Percentiles rank a stretch among this genome's conserved stretches.
These are phyloP conservation scores for Grosmannia penicillata DNA, from an alignment of 2,329 filamentous ascomycete genomes.

Conservation along the genomic window DNA sequence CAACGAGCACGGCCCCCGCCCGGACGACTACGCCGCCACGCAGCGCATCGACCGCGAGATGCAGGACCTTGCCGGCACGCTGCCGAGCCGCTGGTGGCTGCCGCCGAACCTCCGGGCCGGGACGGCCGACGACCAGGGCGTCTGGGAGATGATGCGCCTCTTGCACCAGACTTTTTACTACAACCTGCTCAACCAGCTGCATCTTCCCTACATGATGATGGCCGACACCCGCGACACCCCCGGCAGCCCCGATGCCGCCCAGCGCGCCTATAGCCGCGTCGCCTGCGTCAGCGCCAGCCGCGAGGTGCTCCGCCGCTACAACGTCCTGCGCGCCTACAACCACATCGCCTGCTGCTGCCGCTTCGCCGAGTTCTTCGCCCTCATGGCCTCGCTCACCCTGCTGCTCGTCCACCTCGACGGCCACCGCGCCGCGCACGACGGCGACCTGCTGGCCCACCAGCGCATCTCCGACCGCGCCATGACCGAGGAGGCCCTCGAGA, in stretches of 20 bases:
- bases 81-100: slow-evolving; percentile 29
- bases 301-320: slow-evolving; percentile 21
- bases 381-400: slow-evolving; percentile 20
- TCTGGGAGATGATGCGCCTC: slow-evolving; percentile 18
- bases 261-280: slow-evolving; percentile 20
- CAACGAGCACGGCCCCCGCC: slow-evolving; percentile 12
- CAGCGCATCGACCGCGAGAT: slow-evolving; percentile 22
- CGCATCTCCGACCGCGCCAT: slow-evolving; percentile 22
- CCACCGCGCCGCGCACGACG: slow-evolving; percentile 8
- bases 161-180: slow-evolving; percentile 23
- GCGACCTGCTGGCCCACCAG: slow-evolving; percentile 20
- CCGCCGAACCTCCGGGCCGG: slow-evolving; percentile 10
- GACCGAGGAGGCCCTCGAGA: slow-evolving; percentile 21
- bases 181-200: slow-evolving; percentile 22
- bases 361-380: slow-evolving; percentile 18
- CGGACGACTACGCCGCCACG: slow-evolving; percentile 15
- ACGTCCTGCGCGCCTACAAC: slow-evolving; percentile 18
- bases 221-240: slow-evolving; percentile 6
- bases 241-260: slow-evolving; percentile 8
- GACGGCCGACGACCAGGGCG: slow-evolving; percentile 7
- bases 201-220: slow-evolving; percentile 23
- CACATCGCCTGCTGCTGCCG: slow-evolving; percentile 18
- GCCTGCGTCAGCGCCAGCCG: slow-evolving; percentile 23
- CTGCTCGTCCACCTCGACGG: slow-evolving; percentile 21
- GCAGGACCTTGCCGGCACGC: slow-evolving; percentile 18